These are phyloP conservation scores for Umbilicus rupestris DNA, from an alignment of 164 flowering plant genomes.

Conservation along the genomic window DNA sequence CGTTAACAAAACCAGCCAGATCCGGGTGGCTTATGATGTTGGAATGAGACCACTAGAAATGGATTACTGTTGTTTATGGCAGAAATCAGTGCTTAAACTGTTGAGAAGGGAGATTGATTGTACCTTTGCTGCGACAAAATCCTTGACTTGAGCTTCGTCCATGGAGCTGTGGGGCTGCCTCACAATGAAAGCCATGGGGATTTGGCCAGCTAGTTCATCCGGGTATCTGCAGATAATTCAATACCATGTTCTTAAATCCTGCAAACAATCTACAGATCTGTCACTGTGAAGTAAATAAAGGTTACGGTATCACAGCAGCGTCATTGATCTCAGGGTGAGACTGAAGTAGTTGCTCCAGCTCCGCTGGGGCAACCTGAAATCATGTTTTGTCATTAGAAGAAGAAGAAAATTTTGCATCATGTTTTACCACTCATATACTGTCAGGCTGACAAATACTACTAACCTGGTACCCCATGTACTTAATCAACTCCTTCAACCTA, in stretches of 20 bases:
- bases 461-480: slow-evolving; percentile 63
- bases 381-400: too few species aligned
- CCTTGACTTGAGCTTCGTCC: slow-evolving; percentile 17
- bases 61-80: too few species aligned
- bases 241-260: background rate
- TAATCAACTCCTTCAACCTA: slow-evolving; percentile 55
- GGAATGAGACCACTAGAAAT: background rate
- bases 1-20: background rate
- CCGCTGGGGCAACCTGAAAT: slow-evolving; percentile 57
- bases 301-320: slow-evolving; percentile 56
- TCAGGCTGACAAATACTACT: background rate
- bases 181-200: slow-evolving; percentile 34
- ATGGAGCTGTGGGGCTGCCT: slow-evolving; percentile 19
- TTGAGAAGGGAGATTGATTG: background rate
- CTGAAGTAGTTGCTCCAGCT: slow-evolving; percentile 39
- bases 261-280: background rate
- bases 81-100: too few species aligned
- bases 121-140: slow-evolving; percentile 29
- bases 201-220: slow-evolving; percentile 30
- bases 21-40: too few species aligned
- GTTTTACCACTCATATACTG: background rate
- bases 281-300: background rate
- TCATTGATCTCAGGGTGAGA: slow-evolving; percentile 45
- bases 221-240: slow-evolving; percentile 18
- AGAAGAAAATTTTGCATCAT: background rate